These are phyloP conservation scores for Brassica juncea DNA, from an alignment of 345 rosid genomes.

Conservation along the genomic window DNA sequence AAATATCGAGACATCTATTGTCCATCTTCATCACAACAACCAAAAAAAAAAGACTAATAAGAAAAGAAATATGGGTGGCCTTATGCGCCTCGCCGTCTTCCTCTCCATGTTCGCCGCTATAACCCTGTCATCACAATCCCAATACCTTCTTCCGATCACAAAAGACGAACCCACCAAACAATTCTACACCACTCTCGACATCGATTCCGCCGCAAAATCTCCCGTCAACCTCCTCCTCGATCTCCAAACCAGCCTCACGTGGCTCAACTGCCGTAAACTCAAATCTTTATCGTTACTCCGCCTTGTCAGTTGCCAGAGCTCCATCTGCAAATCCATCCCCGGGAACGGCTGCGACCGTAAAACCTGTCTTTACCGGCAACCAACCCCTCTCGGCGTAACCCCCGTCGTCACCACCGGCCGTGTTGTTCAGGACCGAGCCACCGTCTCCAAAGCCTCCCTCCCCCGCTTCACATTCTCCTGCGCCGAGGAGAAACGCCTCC, in stretches of 20 bases:
- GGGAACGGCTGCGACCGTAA: slow-evolving; percentile 7
- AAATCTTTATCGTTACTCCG: slow-evolving; percentile 28
- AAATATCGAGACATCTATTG: neutral
- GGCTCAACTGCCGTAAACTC: slow-evolving; percentile 30
- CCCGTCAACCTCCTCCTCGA: slow-evolving; percentile 36
- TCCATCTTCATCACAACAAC: neutral
- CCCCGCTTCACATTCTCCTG: slow-evolving; percentile 26
- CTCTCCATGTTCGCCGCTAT: slow-evolving; percentile 5
- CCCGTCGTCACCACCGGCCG: slow-evolving; percentile 20
- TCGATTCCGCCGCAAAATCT: slow-evolving; percentile 33
- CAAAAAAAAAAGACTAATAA: neutral
- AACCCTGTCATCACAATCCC: neutral
- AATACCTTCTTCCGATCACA: slow-evolving; percentile 42
- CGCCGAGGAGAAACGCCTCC: neutral
- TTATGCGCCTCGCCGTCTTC: neutral
- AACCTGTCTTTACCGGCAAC: slow-evolving; percentile 14
- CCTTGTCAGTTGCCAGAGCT: slow-evolving; percentile 23
- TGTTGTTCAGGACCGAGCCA: slow-evolving; percentile 24
- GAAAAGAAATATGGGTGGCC: slow-evolving; percentile 4
- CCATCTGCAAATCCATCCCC: slow-evolving; percentile 21
- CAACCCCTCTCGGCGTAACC: slow-evolving; percentile 6
- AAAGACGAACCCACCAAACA: slow-evolving; percentile 48
- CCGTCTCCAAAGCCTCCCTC: slow-evolving; percentile 8
- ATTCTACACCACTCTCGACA: slow-evolving; percentile 42
- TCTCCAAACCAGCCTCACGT: slow-evolving; percentile 26